Conservation (phyloP, 1,139 yeast genomes). For the Maudiozyma humilis region DNA sequence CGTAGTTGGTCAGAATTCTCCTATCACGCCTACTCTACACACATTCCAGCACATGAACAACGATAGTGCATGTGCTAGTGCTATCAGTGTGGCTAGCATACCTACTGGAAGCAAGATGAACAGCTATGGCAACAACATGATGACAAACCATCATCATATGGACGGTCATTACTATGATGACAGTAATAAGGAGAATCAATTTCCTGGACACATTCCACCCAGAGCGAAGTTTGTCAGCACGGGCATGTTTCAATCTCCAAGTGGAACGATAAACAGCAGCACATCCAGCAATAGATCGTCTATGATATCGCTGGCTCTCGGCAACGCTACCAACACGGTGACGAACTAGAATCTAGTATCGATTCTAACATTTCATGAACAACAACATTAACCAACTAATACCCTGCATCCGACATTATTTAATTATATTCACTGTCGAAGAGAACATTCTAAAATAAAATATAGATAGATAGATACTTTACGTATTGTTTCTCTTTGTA, state of each 20-base stretch:
- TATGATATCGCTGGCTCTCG: constrained; percentile 15
- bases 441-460: not conserved
- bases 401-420: not conserved
- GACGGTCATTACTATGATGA: constrained; percentile 9
- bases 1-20: constrained; percentile 20
- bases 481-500: not conserved
- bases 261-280: constrained; percentile 13
- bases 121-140: not conserved
- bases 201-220: constrained; percentile 18
- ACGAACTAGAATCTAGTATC: not conserved
- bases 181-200: constrained; percentile 13
- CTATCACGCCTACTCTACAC: constrained; percentile 26
- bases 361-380: not conserved
- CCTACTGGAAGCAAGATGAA: constrained; percentile 8
- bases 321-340: constrained; percentile 5
- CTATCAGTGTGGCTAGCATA: constrained; percentile 18
- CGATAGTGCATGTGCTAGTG: constrained; percentile 14
- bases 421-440: not conserved
- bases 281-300: constrained; percentile 20
- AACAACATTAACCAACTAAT: not conserved
- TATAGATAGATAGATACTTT: not conserved
- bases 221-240: constrained; percentile 22
- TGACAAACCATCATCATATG: constrained; percentile 6
- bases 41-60: constrained; percentile 18
- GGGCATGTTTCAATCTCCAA: constrained; percentile 19